A percentile compares a stretch with the other conserved stretches of the same genome.
Conservation (phyloP, 2,329 filamentous ascomycete species). For the Rhytidhysteron rufulum region DNA sequence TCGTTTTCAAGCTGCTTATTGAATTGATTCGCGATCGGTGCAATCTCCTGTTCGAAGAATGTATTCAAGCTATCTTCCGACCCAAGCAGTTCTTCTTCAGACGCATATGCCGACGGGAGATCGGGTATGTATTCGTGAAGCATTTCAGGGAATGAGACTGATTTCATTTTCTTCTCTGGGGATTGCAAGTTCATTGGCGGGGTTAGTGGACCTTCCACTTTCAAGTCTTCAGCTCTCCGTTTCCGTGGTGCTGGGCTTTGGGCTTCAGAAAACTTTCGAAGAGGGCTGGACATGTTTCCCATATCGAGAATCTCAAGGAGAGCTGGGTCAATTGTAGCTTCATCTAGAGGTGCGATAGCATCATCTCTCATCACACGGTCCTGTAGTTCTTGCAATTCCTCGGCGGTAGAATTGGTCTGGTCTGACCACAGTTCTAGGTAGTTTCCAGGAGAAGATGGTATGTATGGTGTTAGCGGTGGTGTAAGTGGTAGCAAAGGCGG, state of each 20-base stretch:
- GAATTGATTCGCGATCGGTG: slow-evolving; percentile 34
- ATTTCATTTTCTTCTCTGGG: slow-evolving; percentile 38
- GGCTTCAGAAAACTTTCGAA: slow-evolving; percentile 8
- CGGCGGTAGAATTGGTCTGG: slow-evolving; percentile 26
- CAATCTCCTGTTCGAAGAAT: slow-evolving; percentile 32
- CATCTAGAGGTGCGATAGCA: slow-evolving; percentile 22
- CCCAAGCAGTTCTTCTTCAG: slow-evolving; percentile 12
- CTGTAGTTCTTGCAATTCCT: slow-evolving; percentile 32
- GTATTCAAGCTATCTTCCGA: slow-evolving; percentile 27
- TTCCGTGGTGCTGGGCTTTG: slow-evolving; percentile 21
- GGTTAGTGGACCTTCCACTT: slow-evolving; percentile 46
- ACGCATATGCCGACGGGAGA: slow-evolving; percentile 20
- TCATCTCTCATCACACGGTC: slow-evolving; percentile 29
- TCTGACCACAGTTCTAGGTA: slow-evolving; percentile 36
- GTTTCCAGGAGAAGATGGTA: slow-evolving; percentile 37
- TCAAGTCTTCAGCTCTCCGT: slow-evolving; percentile 35
- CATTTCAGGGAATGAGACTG: slow-evolving; percentile 36
- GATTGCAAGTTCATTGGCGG: slow-evolving; percentile 35
- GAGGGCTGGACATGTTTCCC: slow-evolving; percentile 15
- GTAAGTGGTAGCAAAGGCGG: slow-evolving; percentile 47
- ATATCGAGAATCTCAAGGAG: slow-evolving; percentile 24
- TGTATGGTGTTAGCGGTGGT: slow-evolving; percentile 35
- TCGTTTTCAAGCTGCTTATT: slow-evolving; percentile 40
- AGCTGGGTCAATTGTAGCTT: slow-evolving; percentile 30
- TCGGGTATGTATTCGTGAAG: slow-evolving; percentile 31